Conservation (phyloP, 192 early-diverging fungal species). For the Backusella luteola region DNA sequence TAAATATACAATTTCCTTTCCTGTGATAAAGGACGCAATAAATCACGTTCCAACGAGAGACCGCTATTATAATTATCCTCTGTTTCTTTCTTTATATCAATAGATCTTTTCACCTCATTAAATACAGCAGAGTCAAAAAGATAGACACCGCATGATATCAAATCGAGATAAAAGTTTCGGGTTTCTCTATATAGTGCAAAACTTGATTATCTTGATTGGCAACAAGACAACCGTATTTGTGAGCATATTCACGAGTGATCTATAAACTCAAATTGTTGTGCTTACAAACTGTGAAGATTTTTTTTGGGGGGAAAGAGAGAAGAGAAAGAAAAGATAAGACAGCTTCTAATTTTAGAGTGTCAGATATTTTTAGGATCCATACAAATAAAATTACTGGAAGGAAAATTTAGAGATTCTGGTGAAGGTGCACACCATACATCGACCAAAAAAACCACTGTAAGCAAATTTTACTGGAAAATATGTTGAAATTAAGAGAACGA, state of each 20-base stretch:
- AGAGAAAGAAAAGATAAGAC: not conserved
- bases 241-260: conserved; percentile 67
- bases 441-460: too few species aligned
- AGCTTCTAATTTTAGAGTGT: not conserved
- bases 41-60: conserved; percentile 83
- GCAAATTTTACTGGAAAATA: too few species aligned
- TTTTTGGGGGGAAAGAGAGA: not conserved
- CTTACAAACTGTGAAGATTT: not conserved
- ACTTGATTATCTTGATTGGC: conserved; percentile 83
- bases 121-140: conserved; percentile 91
- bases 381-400: too few species aligned
- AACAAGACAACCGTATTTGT: conserved; percentile 92
- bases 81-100: conserved; percentile 62
- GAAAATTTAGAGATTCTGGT: too few species aligned
- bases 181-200: conserved; percentile 98
- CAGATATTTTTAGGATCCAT: not conserved
- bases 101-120: conserved; percentile 73
- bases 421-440: too few species aligned
- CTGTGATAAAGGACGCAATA: conserved; percentile 83
- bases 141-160: conserved; percentile 95
- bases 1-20: conserved; percentile 89
- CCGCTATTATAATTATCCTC: conserved; percentile 16
- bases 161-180: conserved; percentile 91
- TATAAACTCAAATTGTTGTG: conserved; percentile 5
- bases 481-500: too few species aligned